Percentiles rank a stretch among this genome's conserved stretches.
These are phyloP conservation scores for Monilinia aucupariae DNA, from an alignment of 2,329 filamentous ascomycete species.

Conservation along the genomic window DNA sequence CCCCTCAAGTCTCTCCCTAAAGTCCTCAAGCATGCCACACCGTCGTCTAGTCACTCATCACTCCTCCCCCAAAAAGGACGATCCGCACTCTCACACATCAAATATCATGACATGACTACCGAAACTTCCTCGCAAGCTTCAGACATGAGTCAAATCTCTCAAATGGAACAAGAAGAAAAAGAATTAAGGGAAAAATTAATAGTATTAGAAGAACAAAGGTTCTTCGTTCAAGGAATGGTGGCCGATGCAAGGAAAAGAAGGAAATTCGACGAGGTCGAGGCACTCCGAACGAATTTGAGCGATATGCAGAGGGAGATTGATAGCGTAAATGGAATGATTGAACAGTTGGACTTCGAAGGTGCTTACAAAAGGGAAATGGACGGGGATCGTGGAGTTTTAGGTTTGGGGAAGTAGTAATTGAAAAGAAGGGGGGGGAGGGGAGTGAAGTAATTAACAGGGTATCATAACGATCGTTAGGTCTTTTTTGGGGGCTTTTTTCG, in stretches of 20 bases:
- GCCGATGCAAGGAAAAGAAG: constrained; percentile 60
- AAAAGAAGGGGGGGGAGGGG: not conserved
- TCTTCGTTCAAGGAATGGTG: constrained; percentile 67
- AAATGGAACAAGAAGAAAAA: constrained; percentile 64
- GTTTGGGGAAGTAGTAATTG: constrained; percentile 16
- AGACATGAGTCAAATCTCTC: constrained; percentile 54
- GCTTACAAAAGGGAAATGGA: constrained; percentile 29
- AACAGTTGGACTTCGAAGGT: constrained; percentile 45
- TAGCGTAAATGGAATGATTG: constrained; percentile 52
- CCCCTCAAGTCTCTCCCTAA: constrained; percentile 58
- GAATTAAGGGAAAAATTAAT: constrained; percentile 62
- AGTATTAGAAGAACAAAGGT: constrained; percentile 67
- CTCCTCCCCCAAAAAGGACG: constrained; percentile 25
- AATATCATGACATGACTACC: constrained; percentile 45
- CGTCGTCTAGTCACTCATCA: constrained; percentile 38
- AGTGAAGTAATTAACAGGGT: not conserved
- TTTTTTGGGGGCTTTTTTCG: too few relatives aligned
- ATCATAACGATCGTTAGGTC: not conserved
- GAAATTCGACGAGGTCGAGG: constrained; percentile 64
- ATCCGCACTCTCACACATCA: constrained; percentile 52
- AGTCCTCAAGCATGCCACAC: constrained; percentile 56
- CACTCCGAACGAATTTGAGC: constrained; percentile 57
- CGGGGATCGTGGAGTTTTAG: constrained; percentile 13
- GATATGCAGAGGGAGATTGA: constrained; percentile 64
- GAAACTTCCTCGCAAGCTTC: constrained; percentile 46